phyloP scores from a whole-genome alignment of 164 flowering plant genomes.

The Kalanchoe fedtschenkoi region DNA sequence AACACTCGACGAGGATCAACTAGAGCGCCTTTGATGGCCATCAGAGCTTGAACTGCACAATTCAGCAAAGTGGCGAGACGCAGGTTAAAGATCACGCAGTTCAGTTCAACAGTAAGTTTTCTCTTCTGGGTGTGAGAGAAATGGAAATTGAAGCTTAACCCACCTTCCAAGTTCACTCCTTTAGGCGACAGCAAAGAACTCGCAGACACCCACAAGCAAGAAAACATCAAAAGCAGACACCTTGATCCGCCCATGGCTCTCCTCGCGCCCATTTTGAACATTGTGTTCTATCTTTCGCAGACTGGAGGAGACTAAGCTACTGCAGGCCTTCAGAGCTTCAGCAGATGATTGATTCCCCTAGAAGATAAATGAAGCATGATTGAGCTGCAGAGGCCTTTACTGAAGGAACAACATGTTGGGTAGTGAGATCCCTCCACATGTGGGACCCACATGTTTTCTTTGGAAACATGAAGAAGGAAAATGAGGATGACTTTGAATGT shows the following conservation, averaged over 20 bases:
- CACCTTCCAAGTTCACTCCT: constrained; percentile 61
- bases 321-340: not conserved
- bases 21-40: constrained; percentile 36
- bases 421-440: too few relatives aligned
- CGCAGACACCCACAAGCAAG: constrained; percentile 24
- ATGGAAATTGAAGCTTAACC: not conserved
- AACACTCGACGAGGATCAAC: constrained; percentile 74
- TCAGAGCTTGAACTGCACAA: constrained; percentile 63
- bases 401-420: too few relatives aligned
- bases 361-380: too few relatives aligned
- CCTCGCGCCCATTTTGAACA: not conserved
- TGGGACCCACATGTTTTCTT: too few relatives aligned
- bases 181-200: constrained; percentile 38
- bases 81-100: not conserved
- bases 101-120: not conserved
- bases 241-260: not conserved
- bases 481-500: too few relatives aligned
- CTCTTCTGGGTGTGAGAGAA: not conserved
- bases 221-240: constrained; percentile 4
- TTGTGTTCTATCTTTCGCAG: not conserved
- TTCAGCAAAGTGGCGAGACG: not conserved
- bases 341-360: not conserved
- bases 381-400: constrained; percentile 1
- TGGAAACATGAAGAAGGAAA: too few relatives aligned
- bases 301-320: not conserved